Evolutionary conservation across 306 rosid species (phyloP).

Genomic region (Dalbergia cochinchinensis): DNA sequence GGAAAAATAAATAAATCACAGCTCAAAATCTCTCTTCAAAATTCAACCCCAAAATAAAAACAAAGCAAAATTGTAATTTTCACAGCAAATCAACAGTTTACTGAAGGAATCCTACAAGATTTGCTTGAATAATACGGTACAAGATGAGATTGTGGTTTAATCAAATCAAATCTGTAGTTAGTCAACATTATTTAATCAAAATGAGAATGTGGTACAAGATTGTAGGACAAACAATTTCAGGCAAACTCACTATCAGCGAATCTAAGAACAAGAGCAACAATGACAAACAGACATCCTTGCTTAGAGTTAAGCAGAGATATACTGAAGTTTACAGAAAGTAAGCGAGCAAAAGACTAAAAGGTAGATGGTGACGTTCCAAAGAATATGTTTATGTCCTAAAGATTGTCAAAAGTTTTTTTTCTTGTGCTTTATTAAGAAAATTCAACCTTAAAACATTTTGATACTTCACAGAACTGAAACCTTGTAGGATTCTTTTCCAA

Average conservation of each 20-base stretch:
- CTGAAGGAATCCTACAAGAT: no score
- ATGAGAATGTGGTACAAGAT: no score
- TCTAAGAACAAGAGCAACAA: constrained; percentile 95
- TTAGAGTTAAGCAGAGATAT: constrained; percentile 52
- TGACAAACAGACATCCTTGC: constrained; percentile 87
- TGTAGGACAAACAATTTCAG: constrained; percentile 15
- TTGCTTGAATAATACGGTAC: no score
- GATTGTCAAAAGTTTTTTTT: constrained; percentile 10
- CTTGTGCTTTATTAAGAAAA: neutral
- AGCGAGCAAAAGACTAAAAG: constrained; percentile 15
- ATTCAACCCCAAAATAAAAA: no score
- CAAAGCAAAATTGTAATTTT: no score
- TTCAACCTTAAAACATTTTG: neutral
- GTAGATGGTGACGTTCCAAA: neutral
- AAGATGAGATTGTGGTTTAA: no score
- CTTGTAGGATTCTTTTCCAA: constrained; percentile 22
- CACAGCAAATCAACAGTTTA: no score
- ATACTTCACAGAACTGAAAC: constrained; percentile 29
- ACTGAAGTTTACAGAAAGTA: constrained; percentile 25
- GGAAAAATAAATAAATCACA: no score
- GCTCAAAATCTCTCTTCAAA: no score
- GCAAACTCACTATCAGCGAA: constrained; percentile 74
- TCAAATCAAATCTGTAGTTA: no score
- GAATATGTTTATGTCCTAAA: neutral
- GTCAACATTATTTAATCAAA: no score